Base-by-base conservation (phyloP, 495 filamentous ascomycete genomes). In the Neurospora cerealis region DNA sequence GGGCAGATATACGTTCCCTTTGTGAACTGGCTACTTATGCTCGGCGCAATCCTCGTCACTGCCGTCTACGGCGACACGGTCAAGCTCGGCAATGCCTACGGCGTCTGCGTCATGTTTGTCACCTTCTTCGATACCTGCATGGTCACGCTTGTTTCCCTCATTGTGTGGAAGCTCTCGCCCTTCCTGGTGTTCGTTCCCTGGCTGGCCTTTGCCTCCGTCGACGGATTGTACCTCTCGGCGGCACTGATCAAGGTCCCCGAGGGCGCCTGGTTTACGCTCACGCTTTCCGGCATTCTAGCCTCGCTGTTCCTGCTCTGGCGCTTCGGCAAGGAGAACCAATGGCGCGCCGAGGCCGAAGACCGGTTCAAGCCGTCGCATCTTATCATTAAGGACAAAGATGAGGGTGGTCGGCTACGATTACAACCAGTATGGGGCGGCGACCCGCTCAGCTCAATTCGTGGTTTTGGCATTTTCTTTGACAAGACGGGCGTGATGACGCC, bases 81-180 rank as follows among this genome's bases (percentile, higher is more conserved):
- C 15, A 77, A 82, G 5, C 80, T 87, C 15, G 85, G 85, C 39
- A 85, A 86, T 62, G 85, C 85, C 0, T 87, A 83, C 69, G 82
- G 82, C 37, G 89, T 91, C 7, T 93, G 91, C 73, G 91, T 93
- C 75, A 91, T 92, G 71, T 86, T 91, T 60, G 91, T 93, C 17
- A 92, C 91, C 5, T 92, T 93, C 77, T 90, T 93, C 78, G 90
- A 90, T 42, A 93, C 91, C 0, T 89, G 84, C 77, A 88, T 93
- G 85, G 89, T 92, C 2, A 86, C 90, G 0, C 81, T 93, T 2
- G 89, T 91, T 5, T 88, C 90, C 4, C 82, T 93, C 6, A 82
- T 93, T 37, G 89, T 92, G 36, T 93, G 91, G 91, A 85, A 86
- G 11, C 75, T 91, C 36, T 85, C 87, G 24, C 80, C 87, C 3